Conservation (phyloP, 495 filamentous ascomycete species). For the Penicillium samsonianum region DNA sequence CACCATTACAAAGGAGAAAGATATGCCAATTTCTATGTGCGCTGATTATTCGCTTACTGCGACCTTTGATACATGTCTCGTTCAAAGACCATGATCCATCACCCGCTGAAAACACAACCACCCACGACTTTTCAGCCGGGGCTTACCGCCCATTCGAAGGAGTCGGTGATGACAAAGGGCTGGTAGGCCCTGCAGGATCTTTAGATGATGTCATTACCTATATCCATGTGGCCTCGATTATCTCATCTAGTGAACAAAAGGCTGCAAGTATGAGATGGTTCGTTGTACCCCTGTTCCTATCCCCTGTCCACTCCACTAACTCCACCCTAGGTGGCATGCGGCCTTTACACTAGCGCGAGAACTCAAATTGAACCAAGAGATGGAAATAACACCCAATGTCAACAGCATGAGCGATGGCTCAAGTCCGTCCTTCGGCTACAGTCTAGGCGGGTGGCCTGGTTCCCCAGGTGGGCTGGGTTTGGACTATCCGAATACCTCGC, state of each 20-base stretch:
- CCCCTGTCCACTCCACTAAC: constrained; percentile 10
- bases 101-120: constrained; percentile 29
- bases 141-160: constrained; percentile 56
- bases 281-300: constrained; percentile 3
- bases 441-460: constrained; percentile 56
- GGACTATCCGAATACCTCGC: constrained; percentile 41
- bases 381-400: constrained; percentile 60
- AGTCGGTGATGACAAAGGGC: constrained; percentile 72
- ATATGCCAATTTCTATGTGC: constrained; percentile 90
- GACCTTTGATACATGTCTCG: constrained; percentile 76
- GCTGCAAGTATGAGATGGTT: constrained; percentile 87
- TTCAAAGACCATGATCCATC: constrained; percentile 42
- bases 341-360: constrained; percentile 92
- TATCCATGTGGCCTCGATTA: constrained; percentile 86
- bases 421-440: constrained; percentile 39
- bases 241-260: constrained; percentile 93
- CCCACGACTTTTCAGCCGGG: constrained; percentile 34
- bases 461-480: constrained; percentile 40
- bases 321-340: constrained; percentile 76
- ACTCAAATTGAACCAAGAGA: constrained; percentile 86
- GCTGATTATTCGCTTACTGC: constrained; percentile 80
- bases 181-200: constrained; percentile 73
- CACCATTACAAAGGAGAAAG: constrained; percentile 80
- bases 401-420: constrained; percentile 40
- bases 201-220: constrained; percentile 65